Base-by-base conservation (phyloP, 225 moss, liverwort and hornwort species). In the Physcomitrium patens region DNA sequence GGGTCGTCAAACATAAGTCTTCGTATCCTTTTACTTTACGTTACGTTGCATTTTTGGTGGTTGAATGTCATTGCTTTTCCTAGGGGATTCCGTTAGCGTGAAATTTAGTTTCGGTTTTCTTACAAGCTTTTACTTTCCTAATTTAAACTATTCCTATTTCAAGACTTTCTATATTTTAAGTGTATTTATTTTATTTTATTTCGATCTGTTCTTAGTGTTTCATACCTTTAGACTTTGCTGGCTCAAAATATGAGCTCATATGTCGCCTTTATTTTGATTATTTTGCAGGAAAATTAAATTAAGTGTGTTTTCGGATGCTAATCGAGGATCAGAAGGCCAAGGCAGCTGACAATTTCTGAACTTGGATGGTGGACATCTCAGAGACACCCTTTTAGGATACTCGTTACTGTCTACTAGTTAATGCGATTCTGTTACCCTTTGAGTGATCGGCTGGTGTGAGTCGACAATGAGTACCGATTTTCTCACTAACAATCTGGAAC, bases 401-500 rank as follows among this genome's bases (percentile, higher is more conserved):
- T 16, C 7, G 14, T 53, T n/a, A 7, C 7, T 15, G 5, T 11
- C 1, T 15, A n/a, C 7, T 23, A 58, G 8, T 26, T 13, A 10
- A 10, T 26, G 58, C 24, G 58, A 28, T 52, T 15, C 11, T 18
- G 18, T 13, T 19, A 59, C 8, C 44, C 78, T 83, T 64, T 64
- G 75, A 65, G 64, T n/a, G 65, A 42, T 60, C 69, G 27, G 60
- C 10, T 37, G 53, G 20, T 15, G 42, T 49, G 61, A 72, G 5
- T 48, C 45, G 47, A 19, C 68, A 42, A 73, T 75, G 80, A 83
- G 70, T 76, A 83, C 82, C 83, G 81, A 68, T 54, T 81, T 72
- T 73, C 64, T 89, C 22, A 43, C 79, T 60, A 26, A 86, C 12
- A 83, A 81, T 68, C 68, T 67, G 83, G 85, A 86, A 68, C 50